A percentile compares a stretch with the other conserved stretches of the same genome.
Evolutionary conservation across 805 yeast genomes (phyloP).

Genomic region (Metschnikowia amazonensis): DNA sequence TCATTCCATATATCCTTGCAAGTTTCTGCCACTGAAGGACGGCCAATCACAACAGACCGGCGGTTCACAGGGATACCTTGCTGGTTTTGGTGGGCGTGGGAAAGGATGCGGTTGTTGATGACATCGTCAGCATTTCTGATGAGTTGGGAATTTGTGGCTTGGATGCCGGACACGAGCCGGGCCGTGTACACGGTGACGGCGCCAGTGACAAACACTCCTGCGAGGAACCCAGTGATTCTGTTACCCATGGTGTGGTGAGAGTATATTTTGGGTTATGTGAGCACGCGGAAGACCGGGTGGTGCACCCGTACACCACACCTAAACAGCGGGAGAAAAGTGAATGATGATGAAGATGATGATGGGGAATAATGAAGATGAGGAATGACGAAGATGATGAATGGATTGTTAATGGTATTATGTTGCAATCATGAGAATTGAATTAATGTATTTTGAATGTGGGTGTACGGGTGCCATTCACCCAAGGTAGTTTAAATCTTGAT

Average conservation of each 20-base stretch:
- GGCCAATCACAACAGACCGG: slow-evolving; percentile 20
- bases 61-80: slow-evolving; percentile 42
- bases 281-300: not conserved
- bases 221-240: slow-evolving; percentile 42
- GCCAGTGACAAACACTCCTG: slow-evolving; percentile 59
- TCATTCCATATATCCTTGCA: slow-evolving; percentile 77
- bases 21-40: slow-evolving; percentile 52
- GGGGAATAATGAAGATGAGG: too few species aligned
- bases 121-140: slow-evolving; percentile 47
- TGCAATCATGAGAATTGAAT: too few species aligned
- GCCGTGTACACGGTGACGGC: slow-evolving; percentile 61
- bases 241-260: slow-evolving; percentile 31
- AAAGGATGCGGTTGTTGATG: slow-evolving; percentile 51
- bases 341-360: too few species aligned
- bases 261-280: not conserved
- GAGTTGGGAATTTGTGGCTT: slow-evolving; percentile 42
- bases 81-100: slow-evolving; percentile 43
- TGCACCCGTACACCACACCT: not conserved
- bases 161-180: slow-evolving; percentile 48
- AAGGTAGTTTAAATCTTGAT: too few species aligned
- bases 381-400: too few species aligned
- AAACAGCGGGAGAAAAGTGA: too few species aligned
- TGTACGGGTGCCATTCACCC: too few species aligned
- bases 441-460: too few species aligned
- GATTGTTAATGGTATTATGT: too few species aligned